These are phyloP conservation scores for Cladochytrium tenue DNA, from an alignment of 371 early-diverging fungal species.

Conservation along the genomic window DNA sequence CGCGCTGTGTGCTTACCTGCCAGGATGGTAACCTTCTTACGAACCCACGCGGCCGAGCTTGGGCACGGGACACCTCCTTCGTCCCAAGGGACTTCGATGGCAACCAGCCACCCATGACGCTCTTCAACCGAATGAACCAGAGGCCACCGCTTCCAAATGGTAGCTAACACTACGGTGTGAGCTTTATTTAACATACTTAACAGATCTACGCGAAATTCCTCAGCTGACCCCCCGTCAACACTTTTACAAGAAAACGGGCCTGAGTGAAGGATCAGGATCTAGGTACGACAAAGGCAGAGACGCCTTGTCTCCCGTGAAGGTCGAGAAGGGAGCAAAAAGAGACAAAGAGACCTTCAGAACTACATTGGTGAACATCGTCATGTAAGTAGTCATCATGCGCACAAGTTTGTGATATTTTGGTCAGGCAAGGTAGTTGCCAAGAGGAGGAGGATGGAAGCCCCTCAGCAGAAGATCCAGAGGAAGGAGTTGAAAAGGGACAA, in stretches of 20 bases:
- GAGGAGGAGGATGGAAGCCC: too few relatives aligned
- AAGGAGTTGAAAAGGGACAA: slow-evolving; percentile 2
- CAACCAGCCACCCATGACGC: slow-evolving; percentile 27
- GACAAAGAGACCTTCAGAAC: slow-evolving; percentile 51
- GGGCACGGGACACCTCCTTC: slow-evolving; percentile 43
- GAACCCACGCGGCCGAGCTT: slow-evolving; percentile 46
- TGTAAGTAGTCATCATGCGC: slow-evolving; percentile 40
- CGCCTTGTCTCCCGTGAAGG: background rate
- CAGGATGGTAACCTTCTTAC: slow-evolving; percentile 39
- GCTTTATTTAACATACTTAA: background rate
- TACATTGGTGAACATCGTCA: slow-evolving; percentile 51
- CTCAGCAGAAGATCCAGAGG: background rate
- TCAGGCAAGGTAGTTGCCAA: too few relatives aligned
- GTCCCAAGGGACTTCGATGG: slow-evolving; percentile 29
- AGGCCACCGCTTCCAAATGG: slow-evolving; percentile 23
- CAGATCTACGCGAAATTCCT: background rate
- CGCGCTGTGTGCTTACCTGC: too few relatives aligned
- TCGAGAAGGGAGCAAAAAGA: slow-evolving; percentile 39
- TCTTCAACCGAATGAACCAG: slow-evolving; percentile 38
- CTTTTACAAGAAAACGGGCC: slow-evolving; percentile 11
- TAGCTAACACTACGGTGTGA: slow-evolving; percentile 10
- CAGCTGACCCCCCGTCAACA: background rate
- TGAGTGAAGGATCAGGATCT: slow-evolving; percentile 14
- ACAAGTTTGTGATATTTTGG: too few relatives aligned
- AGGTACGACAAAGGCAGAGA: slow-evolving; percentile 5